These are phyloP conservation scores for Rhododendron molle DNA, from an alignment of 148 eudicot genomes.

Conservation along the genomic window DNA sequence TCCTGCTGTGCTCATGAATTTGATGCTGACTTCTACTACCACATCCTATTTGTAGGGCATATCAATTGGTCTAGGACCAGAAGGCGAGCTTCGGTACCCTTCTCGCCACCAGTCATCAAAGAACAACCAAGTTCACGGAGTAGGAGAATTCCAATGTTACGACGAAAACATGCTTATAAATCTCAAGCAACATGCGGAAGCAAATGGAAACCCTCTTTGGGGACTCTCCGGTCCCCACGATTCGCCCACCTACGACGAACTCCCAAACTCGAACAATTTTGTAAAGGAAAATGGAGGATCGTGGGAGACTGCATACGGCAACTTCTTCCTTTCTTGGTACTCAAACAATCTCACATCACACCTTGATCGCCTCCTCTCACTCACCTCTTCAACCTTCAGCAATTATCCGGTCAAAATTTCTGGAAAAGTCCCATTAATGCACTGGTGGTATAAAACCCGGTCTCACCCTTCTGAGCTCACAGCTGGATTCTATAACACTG, in stretches of 20 bases:
- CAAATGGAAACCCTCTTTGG: slow-evolving; percentile 66
- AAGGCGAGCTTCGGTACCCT: slow-evolving; percentile 87
- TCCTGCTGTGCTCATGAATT: background rate
- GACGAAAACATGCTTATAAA: slow-evolving; percentile 64
- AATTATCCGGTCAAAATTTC: slow-evolving; percentile 39
- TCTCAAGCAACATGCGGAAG: slow-evolving; percentile 63
- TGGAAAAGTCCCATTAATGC: slow-evolving; percentile 62
- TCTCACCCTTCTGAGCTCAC: slow-evolving; percentile 86
- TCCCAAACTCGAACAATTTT: slow-evolving; percentile 43
- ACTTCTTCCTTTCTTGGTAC: slow-evolving; percentile 91
- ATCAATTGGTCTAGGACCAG: slow-evolving; percentile 80
- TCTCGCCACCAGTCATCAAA: slow-evolving; percentile 35
- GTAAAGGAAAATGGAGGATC: slow-evolving; percentile 71
- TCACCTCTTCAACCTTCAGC: slow-evolving; percentile 46
- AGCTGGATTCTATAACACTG: slow-evolving; percentile 80
- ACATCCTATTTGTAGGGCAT: slow-evolving; percentile 40
- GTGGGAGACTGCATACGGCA: slow-evolving; percentile 77
- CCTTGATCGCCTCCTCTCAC: slow-evolving; percentile 58
- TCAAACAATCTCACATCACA: slow-evolving; percentile 65
- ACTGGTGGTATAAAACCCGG: slow-evolving; percentile 47
- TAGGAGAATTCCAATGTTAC: slow-evolving; percentile 87
- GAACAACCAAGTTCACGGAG: slow-evolving; percentile 27
- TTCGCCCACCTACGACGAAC: slow-evolving; percentile 53
- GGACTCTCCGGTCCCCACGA: slow-evolving; percentile 89
- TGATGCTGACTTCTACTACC: background rate